Evolutionary conservation across 139 green algal species (phyloP).

Genomic region (Chlamydomonas sp.): DNA sequence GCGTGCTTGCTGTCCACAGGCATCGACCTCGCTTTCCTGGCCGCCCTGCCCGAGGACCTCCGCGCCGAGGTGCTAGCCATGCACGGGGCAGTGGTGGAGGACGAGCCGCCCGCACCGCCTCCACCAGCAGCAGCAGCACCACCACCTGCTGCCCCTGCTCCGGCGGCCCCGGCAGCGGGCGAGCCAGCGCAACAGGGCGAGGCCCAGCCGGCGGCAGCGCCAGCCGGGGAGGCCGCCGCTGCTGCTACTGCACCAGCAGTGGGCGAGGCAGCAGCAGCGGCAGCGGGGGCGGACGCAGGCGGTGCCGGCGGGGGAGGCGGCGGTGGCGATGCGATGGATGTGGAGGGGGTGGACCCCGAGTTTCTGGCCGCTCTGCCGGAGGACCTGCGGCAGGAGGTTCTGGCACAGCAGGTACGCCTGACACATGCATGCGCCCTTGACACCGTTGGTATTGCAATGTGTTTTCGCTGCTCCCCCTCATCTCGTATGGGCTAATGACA

Average conservation of each 20-base stretch:
- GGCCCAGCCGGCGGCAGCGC: not conserved
- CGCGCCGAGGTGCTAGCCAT: slow-evolving; percentile 70
- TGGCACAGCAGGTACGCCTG: slow-evolving; percentile 78
- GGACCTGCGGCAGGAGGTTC: slow-evolving; percentile 92
- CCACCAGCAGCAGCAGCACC: not conserved
- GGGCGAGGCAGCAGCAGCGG: not conserved
- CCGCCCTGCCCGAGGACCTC: slow-evolving; percentile 80
- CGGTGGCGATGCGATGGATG: slow-evolving; percentile 35
- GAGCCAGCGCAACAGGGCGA: not conserved
- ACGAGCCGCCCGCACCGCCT: slow-evolving; percentile 1
- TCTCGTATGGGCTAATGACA: too few relatives aligned
- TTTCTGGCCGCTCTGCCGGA: slow-evolving; percentile 94
- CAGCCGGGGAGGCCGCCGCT: not conserved
- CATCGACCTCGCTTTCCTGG: slow-evolving; percentile 84
- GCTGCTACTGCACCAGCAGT: slow-evolving; percentile 1
- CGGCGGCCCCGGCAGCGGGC: not conserved
- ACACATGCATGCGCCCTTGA: too few relatives aligned
- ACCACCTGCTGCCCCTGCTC: slow-evolving; percentile 18
- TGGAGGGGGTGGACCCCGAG: slow-evolving; percentile 87
- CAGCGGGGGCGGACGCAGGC: not conserved
- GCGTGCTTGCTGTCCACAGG: slow-evolving; percentile 38
- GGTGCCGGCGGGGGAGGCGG: not conserved
- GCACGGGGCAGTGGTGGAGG: slow-evolving; percentile 56
- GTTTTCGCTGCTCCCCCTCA: too few relatives aligned
- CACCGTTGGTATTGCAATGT: too few relatives aligned